Base-by-base conservation (phyloP, 768 basidiomycete genomes). In the Aureoboletus auriporus region DNA sequence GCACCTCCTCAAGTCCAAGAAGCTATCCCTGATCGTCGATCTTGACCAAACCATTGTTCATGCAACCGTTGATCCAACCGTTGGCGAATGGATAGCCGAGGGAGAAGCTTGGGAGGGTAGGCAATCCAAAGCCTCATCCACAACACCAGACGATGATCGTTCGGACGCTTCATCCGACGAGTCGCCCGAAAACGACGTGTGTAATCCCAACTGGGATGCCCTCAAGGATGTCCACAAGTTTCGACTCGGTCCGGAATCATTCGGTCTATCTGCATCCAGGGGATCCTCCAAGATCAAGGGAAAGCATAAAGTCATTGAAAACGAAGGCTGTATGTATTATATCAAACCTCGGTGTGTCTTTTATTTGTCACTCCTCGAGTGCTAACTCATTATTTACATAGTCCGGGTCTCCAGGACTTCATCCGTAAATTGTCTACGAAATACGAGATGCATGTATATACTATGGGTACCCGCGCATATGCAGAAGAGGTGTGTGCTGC, bases 361-460 rank as follows among this genome's bases (percentile, higher is more conserved):
- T 39, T 11, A 23, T 29, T 39, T 39, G 29, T 44, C 27, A 16
- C 20, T 13, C 11, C 26, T 36, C 8, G 27, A 39, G 8, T 39
- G 38, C 36, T 33, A 33, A 51, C 26, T 51, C 13, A 38, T 39
- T 5, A 12, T 35, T 36, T 41, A 13, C 36, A 31, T 33, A 84
- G 93, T 56, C 93, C 93, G 8, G 90, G 92, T n/a, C 79, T 93
- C 71, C 70, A 75, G 47, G 76, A 80, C 40, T 98, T 99, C 67
- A 74, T 99, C 44, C 70, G 72, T 51, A 74, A 75, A 39, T 78
- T 87, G 55, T 78, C 88, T 31, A 71, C 73, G 42, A 84, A 88
- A 61, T 99, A 95, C 68, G 94, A 98, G 71, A 93, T 98, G 93
- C 96, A 98, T 66, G 94, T 99, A 40, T 99, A 99, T 69, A 99